Percentiles rank a stretch among this genome's conserved stretches.
These are phyloP conservation scores for Hippophae gyantsensis DNA, from an alignment of 306 rosid genomes.

Conservation along the genomic window DNA sequence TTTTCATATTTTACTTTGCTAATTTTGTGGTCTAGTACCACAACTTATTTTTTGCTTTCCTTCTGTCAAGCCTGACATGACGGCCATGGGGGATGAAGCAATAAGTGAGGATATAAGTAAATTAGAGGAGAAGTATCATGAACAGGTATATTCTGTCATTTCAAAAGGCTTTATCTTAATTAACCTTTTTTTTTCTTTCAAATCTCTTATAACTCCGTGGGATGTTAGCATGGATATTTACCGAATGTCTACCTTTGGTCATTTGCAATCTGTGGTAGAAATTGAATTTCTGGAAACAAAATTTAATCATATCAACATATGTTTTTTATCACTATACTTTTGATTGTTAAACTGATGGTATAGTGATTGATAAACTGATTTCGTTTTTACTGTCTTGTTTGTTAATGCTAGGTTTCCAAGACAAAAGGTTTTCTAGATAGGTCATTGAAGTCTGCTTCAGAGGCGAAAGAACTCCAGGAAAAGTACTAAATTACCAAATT, in stretches of 20 bases:
- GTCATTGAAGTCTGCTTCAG: constrained; percentile 47
- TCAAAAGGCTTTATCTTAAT: constrained; percentile 11
- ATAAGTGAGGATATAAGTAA: constrained; percentile 57
- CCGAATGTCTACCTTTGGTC: background rate
- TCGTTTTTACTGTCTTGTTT: constrained; percentile 21
- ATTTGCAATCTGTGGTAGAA: no score
- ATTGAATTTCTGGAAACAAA: no score
- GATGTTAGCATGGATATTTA: constrained; percentile 2
- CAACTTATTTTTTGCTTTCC: constrained; percentile 20
- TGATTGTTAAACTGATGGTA: no score
- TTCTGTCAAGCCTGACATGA: constrained; percentile 61
- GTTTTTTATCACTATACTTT: no score
- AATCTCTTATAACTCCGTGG: constrained; percentile 13
- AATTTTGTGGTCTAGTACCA: constrained; percentile 10
- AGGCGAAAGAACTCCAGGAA: constrained; percentile 53
- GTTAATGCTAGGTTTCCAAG: constrained; percentile 48
- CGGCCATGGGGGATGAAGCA: constrained; percentile 56
- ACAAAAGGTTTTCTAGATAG: constrained; percentile 57
- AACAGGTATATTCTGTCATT: constrained; percentile 44
- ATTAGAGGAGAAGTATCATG: constrained; percentile 56
- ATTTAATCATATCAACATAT: no score
- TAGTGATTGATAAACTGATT: background rate
- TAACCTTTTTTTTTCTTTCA: background rate
- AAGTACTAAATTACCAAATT: constrained; percentile 42
- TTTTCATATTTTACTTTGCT: constrained; percentile 6